These are phyloP conservation scores for Diaporthe humulicola DNA, from an alignment of 2,329 filamentous ascomycete genomes.

Conservation along the genomic window DNA sequence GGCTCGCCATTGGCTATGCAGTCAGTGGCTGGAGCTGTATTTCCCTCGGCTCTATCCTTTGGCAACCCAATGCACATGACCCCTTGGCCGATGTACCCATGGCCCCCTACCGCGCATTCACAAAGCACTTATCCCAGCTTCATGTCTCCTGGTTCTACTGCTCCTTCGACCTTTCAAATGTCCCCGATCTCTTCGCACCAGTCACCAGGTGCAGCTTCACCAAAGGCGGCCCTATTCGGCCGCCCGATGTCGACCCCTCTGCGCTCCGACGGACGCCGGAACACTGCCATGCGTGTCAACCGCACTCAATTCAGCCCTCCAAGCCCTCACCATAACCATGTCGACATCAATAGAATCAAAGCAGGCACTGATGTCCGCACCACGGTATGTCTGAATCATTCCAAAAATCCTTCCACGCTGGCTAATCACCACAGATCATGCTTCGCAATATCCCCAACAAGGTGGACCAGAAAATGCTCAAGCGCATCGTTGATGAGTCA, in stretches of 20 bases:
- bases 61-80: slow-evolving; percentile 3
- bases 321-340: slow-evolving; percentile 69
- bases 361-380: slow-evolving; percentile 81
- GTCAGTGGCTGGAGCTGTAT: background rate
- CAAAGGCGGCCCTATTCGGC: slow-evolving; percentile 55
- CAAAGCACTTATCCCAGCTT: slow-evolving; percentile 7
- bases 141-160: slow-evolving; percentile 17
- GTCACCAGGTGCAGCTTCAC: slow-evolving; percentile 42
- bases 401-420: background rate
- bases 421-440: slow-evolving; percentile 78
- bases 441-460: slow-evolving; percentile 95
- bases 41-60: background rate
- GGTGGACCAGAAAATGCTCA: slow-evolving; percentile 82
- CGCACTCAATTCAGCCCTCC: slow-evolving; percentile 59
- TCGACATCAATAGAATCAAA: slow-evolving; percentile 71
- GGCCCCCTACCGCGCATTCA: slow-evolving; percentile 8
- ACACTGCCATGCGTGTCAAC: slow-evolving; percentile 61
- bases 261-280: slow-evolving; percentile 59
- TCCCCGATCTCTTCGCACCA: slow-evolving; percentile 35
- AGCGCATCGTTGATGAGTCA: slow-evolving; percentile 82
- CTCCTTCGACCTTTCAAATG: slow-evolving; percentile 42
- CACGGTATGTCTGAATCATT: slow-evolving; percentile 63
- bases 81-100: slow-evolving; percentile 34
- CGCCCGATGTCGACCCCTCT: slow-evolving; percentile 51
- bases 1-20: slow-evolving; percentile 21